Percentiles rank a stretch among this genome's conserved stretches.
phyloP scores from a whole-genome alignment of 257 asterid genomes.

The Linderniella brevidens region DNA sequence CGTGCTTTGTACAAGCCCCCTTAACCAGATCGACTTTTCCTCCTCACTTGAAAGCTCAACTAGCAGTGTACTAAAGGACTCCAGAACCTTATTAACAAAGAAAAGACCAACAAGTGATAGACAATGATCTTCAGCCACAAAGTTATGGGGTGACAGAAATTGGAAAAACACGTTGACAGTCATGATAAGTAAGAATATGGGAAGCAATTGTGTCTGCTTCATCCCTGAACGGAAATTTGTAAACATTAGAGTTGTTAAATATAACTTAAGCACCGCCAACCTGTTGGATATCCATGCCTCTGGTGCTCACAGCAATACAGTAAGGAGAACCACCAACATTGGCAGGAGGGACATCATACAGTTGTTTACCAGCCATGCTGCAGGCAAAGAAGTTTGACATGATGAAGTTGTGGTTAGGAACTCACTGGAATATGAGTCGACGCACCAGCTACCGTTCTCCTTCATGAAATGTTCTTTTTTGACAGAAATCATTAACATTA shows the following conservation, averaged over 20 bases:
- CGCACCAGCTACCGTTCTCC: background rate
- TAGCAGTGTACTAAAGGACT: constrained; percentile 75
- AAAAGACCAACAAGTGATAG: constrained; percentile 9
- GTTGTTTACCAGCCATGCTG: constrained; percentile 98
- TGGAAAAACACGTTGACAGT: constrained; percentile 3
- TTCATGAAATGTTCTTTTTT: background rate
- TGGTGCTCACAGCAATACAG: constrained; percentile 77
- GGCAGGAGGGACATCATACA: constrained; percentile 73
- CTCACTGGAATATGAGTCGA: too few species aligned
- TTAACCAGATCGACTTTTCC: constrained; percentile 68
- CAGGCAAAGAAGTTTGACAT: constrained; percentile 12
- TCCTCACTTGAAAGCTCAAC: constrained; percentile 65
- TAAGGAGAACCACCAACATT: constrained; percentile 72
- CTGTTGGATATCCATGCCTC: constrained; percentile 89
- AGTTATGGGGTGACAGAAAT: constrained; percentile 5
- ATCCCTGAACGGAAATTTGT: background rate
- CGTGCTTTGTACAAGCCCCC: constrained; percentile 73
- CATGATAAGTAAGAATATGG: too few species aligned
- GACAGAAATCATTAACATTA: constrained; percentile 3
- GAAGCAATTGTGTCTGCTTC: too few species aligned
- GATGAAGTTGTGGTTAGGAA: too few species aligned
- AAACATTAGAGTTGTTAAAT: background rate
- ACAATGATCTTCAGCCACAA: constrained; percentile 9
- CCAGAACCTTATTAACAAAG: constrained; percentile 56
- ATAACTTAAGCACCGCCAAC: constrained; percentile 19